A percentile compares a stretch with the other conserved stretches of the same genome.
Evolutionary conservation across 164 flowering plant genomes (phyloP).

Genomic region (Tetrastigma voinierianum): DNA sequence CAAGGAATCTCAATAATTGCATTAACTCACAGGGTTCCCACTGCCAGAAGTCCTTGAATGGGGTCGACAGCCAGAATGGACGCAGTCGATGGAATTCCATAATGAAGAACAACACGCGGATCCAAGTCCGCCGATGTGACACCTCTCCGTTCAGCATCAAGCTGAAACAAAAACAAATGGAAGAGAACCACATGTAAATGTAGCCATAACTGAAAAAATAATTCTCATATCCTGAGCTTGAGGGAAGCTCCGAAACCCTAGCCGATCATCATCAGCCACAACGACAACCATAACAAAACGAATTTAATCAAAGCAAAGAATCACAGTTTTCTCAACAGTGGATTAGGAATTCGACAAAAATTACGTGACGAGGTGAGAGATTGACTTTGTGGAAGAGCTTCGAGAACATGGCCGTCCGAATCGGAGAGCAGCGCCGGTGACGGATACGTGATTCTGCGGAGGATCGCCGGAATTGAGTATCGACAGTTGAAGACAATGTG

Average conservation of each 20-base stretch:
- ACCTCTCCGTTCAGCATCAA: slow-evolving; percentile 25
- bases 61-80: slow-evolving; percentile 77
- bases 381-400: slow-evolving; percentile 10
- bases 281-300: too few species aligned
- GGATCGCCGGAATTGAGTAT: too few species aligned
- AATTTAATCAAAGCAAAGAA: too few species aligned
- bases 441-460: too few species aligned
- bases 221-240: too few species aligned
- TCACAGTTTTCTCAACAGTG: background rate
- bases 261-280: too few species aligned
- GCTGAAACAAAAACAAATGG: slow-evolving; percentile 12
- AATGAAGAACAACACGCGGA: slow-evolving; percentile 53
- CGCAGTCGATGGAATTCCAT: slow-evolving; percentile 86
- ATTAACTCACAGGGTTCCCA: slow-evolving; percentile 74
- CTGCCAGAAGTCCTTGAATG: slow-evolving; percentile 75
- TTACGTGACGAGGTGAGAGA: slow-evolving; percentile 5
- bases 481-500: too few species aligned
- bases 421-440: too few species aligned
- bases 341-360: background rate
- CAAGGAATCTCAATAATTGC: background rate
- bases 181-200: too few species aligned
- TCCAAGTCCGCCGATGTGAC: slow-evolving; percentile 40
- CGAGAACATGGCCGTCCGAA: slow-evolving; percentile 8
- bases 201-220: too few species aligned
- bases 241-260: too few species aligned